Conservation (phyloP, 306 rosid species). For the Vigna nakashimae region DNA sequence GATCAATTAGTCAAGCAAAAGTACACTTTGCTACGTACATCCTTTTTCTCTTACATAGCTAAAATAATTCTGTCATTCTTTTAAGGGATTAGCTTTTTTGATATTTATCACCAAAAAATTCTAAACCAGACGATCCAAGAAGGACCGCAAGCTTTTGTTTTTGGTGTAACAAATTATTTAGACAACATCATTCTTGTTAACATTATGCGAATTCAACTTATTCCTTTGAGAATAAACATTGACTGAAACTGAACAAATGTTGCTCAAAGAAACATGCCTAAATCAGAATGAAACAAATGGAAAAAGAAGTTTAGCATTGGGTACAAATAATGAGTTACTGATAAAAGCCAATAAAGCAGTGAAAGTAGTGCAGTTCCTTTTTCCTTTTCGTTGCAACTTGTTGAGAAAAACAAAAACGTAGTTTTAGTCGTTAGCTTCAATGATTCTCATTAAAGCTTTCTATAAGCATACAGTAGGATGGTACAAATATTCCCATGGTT, state of each 20-base stretch:
- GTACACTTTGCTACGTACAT: constrained; percentile 9
- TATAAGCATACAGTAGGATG: constrained; percentile 2
- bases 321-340: constrained; percentile 38
- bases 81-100: neutral
- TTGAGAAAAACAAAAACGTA: neutral
- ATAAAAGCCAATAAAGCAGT: constrained; percentile 37
- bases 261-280: constrained; percentile 31
- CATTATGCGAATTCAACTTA: constrained; percentile 3
- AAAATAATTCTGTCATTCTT: constrained; percentile 34
- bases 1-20: constrained; percentile 24
- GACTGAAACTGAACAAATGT: constrained; percentile 34
- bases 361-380: constrained; percentile 20
- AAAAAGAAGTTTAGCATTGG: constrained; percentile 4
- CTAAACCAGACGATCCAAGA: constrained; percentile 12
- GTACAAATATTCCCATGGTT: constrained; percentile 18
- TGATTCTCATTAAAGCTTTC: constrained; percentile 35
- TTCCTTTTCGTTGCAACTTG: constrained; percentile 19
- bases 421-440: constrained; percentile 20
- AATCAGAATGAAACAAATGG: constrained; percentile 20
- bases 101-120: neutral
- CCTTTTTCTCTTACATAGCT: constrained; percentile 1
- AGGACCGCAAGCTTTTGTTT: neutral
- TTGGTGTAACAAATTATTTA: constrained; percentile 22
- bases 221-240: constrained; percentile 3
- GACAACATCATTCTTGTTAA: neutral